Conservation (phyloP, 345 rosid species). For the Odontarrhena argentea region DNA sequence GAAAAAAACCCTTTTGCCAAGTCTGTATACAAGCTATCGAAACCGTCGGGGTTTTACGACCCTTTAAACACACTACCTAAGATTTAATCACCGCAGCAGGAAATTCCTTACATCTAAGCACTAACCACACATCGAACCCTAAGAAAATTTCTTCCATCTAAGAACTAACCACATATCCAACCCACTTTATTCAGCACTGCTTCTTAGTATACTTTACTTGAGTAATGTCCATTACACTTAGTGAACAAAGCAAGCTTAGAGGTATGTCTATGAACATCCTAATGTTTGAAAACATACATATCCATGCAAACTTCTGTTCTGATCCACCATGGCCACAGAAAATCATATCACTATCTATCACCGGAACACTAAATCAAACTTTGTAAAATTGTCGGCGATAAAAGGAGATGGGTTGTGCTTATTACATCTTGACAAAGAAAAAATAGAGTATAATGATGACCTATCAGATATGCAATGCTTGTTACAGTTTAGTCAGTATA, state of each 20-base stretch:
- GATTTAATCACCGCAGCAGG: too few species aligned
- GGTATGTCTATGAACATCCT: neutral
- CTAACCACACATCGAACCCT: too few species aligned
- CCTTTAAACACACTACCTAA: too few species aligned
- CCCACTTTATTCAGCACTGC: too few species aligned
- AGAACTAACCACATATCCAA: too few species aligned
- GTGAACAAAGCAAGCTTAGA: constrained; percentile 1
- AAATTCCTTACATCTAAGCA: too few species aligned
- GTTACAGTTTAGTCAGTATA: neutral
- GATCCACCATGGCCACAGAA: neutral
- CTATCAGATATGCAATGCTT: neutral
- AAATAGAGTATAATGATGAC: neutral
- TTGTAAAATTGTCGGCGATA: neutral
- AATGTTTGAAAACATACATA: neutral
- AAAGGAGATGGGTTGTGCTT: neutral
- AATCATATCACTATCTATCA: neutral
- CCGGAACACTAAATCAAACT: neutral
- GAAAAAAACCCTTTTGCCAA: too few species aligned
- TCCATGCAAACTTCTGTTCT: neutral
- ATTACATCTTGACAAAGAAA: neutral
- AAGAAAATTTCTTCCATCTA: too few species aligned
- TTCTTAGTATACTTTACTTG: neutral
- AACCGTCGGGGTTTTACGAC: too few species aligned
- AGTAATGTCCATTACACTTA: neutral
- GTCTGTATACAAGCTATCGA: too few species aligned